phyloP scores from a whole-genome alignment of 140 eudicot genomes.

The Flaveria floridana region DNA sequence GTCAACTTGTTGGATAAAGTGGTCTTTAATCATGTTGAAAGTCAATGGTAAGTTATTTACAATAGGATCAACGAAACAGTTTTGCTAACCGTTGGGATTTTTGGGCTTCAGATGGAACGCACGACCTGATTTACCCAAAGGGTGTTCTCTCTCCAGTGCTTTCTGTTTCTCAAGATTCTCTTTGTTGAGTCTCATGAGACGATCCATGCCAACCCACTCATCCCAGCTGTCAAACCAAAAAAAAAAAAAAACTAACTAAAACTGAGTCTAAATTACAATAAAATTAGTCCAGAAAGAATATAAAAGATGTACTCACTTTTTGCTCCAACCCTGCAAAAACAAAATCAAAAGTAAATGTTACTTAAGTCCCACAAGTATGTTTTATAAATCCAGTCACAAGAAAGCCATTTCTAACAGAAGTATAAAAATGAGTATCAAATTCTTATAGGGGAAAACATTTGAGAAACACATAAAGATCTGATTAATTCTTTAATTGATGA shows the following conservation, averaged over 20 bases:
- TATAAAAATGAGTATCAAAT: not conserved
- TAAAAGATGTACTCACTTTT: slow-evolving; percentile 48
- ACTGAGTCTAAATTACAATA: not conserved
- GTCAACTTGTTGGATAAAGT: slow-evolving; percentile 2
- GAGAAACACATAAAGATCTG: not conserved
- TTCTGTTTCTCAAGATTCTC: slow-evolving; percentile 52
- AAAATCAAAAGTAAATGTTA: slow-evolving; percentile 10
- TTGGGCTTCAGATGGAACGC: slow-evolving; percentile 37
- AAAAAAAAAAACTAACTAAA: too few species aligned
- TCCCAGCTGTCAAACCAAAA: slow-evolving; percentile 61
- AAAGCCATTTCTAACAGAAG: not conserved
- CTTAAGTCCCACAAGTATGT: not conserved
- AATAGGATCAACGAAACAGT: not conserved
- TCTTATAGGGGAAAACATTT: not conserved
- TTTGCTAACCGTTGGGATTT: slow-evolving; percentile 43
- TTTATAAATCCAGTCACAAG: not conserved
- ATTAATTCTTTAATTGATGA: slow-evolving; percentile 1
- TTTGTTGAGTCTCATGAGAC: slow-evolving; percentile 44
- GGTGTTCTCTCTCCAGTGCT: slow-evolving; percentile 34
- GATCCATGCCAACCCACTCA: slow-evolving; percentile 66
- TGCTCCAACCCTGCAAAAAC: slow-evolving; percentile 76
- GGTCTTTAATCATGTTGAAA: slow-evolving; percentile 12
- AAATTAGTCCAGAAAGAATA: slow-evolving; percentile 5
- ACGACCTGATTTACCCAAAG: slow-evolving; percentile 40
- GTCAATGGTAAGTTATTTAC: slow-evolving; percentile 10